Percentiles rank a stretch among this genome's conserved stretches.
Evolutionary conservation across 1,284 basidiomycete species (phyloP).

Genomic region (Agaricales sp.): DNA sequence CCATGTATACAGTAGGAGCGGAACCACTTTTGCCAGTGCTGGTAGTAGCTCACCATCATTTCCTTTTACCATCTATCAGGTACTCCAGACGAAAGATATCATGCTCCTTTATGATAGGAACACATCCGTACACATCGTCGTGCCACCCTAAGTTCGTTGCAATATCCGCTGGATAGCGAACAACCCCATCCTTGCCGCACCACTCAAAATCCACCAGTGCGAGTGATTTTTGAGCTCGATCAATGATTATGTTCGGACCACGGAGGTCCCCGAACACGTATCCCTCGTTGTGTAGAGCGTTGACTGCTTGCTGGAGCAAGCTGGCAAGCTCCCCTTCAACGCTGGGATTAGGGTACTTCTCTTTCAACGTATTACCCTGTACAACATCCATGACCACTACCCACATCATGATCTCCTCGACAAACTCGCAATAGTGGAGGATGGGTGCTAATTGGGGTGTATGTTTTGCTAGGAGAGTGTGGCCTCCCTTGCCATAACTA

Average conservation of each 20-base stretch:
- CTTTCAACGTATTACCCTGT: not conserved
- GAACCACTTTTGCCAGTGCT: too few species aligned
- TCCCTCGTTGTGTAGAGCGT: not conserved
- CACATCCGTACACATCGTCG: too few species aligned
- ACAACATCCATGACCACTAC: not conserved
- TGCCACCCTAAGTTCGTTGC: too few species aligned
- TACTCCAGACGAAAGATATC: too few species aligned
- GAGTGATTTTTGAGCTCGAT: not conserved
- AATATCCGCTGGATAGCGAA: conserved; percentile 1
- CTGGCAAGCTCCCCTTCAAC: too few species aligned
- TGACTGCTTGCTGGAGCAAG: not conserved
- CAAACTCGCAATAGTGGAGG: not conserved
- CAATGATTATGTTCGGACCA: not conserved
- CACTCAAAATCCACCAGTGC: not conserved
- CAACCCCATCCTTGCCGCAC: not conserved
- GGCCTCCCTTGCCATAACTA: not conserved
- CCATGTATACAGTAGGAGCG: too few species aligned
- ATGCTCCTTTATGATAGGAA: too few species aligned
- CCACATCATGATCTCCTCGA: not conserved
- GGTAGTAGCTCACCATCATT: too few species aligned
- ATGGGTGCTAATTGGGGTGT: not conserved
- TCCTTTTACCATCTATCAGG: too few species aligned
- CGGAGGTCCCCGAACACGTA: not conserved
- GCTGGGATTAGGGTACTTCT: too few species aligned
- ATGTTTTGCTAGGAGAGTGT: not conserved